Base-by-base conservation (phyloP, 192 early-diverging fungal genomes). In the Gaertneriomyces semiglobifer region DNA sequence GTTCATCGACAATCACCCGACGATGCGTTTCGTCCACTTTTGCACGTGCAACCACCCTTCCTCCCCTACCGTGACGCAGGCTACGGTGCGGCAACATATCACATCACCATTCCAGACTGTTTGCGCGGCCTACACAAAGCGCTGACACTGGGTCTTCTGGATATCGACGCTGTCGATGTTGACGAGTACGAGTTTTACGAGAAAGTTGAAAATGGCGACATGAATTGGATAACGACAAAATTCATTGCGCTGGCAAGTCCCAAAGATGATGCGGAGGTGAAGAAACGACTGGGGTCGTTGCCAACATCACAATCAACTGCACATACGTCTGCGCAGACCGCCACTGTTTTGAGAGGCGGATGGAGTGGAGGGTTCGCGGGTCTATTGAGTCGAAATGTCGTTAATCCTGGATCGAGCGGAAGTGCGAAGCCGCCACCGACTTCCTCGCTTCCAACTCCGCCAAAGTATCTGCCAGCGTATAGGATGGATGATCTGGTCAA, bases 171-270 rank as follows among this genome's bases (percentile, higher is more conserved):
- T 19, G 73, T 90, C 44, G 84, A 89, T 63, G 48, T 84, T 3
- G 78, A 81, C 14, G 86, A 90, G 64, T 90, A 90, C 71, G 88
- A 90, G 71, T 83, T 86, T 46, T 87, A 87, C 66, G 89, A 90
- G 61, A 70, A 71, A 16, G 86, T 88, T 16, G 78, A 81, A 54
- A 84, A 88, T 61, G 89, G 89, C 4, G 89, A 90, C 54, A 79
- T 89, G 43, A 90, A 90, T 61, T 90, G 88, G 87, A 79, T 90
- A 38, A 84, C 84, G 10, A 77, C 81, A 43, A 86, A 85, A 65
- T 89, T 90, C 56, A 73, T 90, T n/a, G 89, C 88, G 0, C 74
- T 90, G 56, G 88, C 89, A 1, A 73, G 66, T 10, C 89, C 89
- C 1, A 75, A 78, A 33, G 89, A 90, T 56, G 76, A 81, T 40